Evolutionary conservation across 208 protist genomes (phyloP).

Genomic region (Herpetomonas tarakana): DNA sequence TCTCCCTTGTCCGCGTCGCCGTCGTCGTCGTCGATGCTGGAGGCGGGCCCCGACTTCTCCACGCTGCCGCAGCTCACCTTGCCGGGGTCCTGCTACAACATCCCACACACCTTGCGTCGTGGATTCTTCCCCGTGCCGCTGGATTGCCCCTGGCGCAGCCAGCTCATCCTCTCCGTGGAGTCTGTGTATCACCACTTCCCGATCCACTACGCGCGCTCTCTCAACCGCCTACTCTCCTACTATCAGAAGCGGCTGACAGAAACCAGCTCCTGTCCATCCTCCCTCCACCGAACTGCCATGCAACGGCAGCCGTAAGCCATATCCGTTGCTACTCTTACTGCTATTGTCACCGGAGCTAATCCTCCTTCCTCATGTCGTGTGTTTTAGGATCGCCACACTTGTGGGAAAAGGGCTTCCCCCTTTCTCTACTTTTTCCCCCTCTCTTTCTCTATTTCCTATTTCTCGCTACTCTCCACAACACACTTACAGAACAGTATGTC

Average conservation of each 20-base stretch:
- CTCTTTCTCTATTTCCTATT: slow-evolving; percentile 1
- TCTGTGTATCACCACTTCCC: slow-evolving; percentile 50
- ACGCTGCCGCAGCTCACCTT: slow-evolving; percentile 22
- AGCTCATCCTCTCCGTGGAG: slow-evolving; percentile 19
- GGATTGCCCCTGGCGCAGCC: slow-evolving; percentile 20
- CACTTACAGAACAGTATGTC: not conserved
- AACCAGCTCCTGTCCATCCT: not conserved
- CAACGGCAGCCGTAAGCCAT: too few species aligned
- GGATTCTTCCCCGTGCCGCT: slow-evolving; percentile 19
- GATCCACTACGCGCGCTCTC: slow-evolving; percentile 40
- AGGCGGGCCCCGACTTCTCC: not conserved
- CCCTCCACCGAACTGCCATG: too few species aligned
- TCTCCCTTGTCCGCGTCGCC: not conserved
- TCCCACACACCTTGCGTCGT: slow-evolving; percentile 10
- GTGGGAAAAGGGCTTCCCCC: not conserved
- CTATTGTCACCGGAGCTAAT: too few species aligned
- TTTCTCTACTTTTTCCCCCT: slow-evolving; percentile 1
- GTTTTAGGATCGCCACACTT: slow-evolving; percentile 13
- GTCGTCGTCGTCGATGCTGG: not conserved
- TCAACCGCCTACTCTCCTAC: slow-evolving; percentile 29
- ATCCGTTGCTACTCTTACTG: too few species aligned
- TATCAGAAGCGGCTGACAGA: slow-evolving; percentile 3
- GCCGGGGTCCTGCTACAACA: slow-evolving; percentile 22
- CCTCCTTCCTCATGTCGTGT: too few species aligned
- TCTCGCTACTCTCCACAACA: slow-evolving; percentile 9